phyloP scores from a whole-genome alignment of 805 yeast genomes.

The Metschnikowia amazonensis region DNA sequence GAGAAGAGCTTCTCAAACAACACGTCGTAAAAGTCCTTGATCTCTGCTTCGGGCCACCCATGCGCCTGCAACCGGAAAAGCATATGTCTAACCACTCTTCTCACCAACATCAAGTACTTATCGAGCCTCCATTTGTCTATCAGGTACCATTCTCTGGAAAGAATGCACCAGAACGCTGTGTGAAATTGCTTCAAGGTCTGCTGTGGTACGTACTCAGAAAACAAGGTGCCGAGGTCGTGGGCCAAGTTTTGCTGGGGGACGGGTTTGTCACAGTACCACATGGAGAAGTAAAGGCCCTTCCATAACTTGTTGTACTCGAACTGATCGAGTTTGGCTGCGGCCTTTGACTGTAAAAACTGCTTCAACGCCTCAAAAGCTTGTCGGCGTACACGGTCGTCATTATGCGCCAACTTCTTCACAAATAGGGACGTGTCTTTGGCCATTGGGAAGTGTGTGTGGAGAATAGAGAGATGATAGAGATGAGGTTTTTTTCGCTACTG shows the following conservation, averaged over 20 bases:
- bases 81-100: constrained; percentile 68
- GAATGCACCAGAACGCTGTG: constrained; percentile 76
- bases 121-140: constrained; percentile 86
- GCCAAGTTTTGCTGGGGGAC: constrained; percentile 87
- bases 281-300: constrained; percentile 92
- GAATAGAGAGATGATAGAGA: constrained; percentile 2
- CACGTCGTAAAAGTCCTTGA: constrained; percentile 44
- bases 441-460: constrained; percentile 9
- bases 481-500: constrained; percentile 4
- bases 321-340: constrained; percentile 38
- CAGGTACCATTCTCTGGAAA: constrained; percentile 75
- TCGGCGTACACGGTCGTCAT: constrained; percentile 70
- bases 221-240: constrained; percentile 59
- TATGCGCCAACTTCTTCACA: constrained; percentile 80
- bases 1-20: constrained; percentile 48
- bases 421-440: constrained; percentile 44
- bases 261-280: constrained; percentile 97
- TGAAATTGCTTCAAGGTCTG: constrained; percentile 50
- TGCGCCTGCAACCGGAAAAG: constrained; percentile 51
- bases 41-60: constrained; percentile 47
- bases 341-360: constrained; percentile 46
- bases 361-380: constrained; percentile 65
- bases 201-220: constrained; percentile 40
- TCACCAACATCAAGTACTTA: constrained; percentile 75
- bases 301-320: constrained; percentile 78